Evolutionary conservation across 2,329 filamentous ascomycete genomes (phyloP).

Genomic region (Aspergillus transmontanensis): DNA sequence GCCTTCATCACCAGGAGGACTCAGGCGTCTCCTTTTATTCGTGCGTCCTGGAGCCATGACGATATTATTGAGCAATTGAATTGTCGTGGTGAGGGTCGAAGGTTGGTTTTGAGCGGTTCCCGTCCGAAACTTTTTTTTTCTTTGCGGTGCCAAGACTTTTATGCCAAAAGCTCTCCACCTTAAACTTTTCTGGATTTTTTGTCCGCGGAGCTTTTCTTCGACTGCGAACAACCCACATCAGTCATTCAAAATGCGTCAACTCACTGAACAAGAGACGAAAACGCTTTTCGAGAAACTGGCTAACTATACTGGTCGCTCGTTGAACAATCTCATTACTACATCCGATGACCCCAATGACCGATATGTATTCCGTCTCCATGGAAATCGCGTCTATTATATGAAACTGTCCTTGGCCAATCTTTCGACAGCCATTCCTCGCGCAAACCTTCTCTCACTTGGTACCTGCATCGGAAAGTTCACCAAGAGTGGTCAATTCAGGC

Average conservation of each 20-base stretch:
- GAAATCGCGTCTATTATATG: slow-evolving; percentile 87
- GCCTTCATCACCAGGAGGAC: slow-evolving; percentile 46
- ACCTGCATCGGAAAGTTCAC: slow-evolving; percentile 83
- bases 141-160: slow-evolving; percentile 31
- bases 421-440: slow-evolving; percentile 80
- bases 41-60: slow-evolving; percentile 51
- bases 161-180: slow-evolving; percentile 24
- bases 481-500: slow-evolving; percentile 91
- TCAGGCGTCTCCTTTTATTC: slow-evolving; percentile 54
- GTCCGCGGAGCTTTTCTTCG: slow-evolving; percentile 24
- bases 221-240: background rate
- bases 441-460: slow-evolving; percentile 82
- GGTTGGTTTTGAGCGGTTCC: background rate
- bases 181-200: slow-evolving; percentile 23
- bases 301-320: slow-evolving; percentile 83
- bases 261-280: slow-evolving; percentile 67
- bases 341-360: slow-evolving; percentile 71
- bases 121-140: slow-evolving; percentile 28
- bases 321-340: slow-evolving; percentile 81
- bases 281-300: slow-evolving; percentile 91
- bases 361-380: slow-evolving; percentile 82
- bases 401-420: slow-evolving; percentile 87
- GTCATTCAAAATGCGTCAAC: slow-evolving; percentile 65
- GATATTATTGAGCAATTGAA: slow-evolving; percentile 7
- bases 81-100: background rate